These are phyloP conservation scores for Ophiostoma australiae DNA, from an alignment of 2,329 filamentous ascomycete genomes.

Conservation along the genomic window DNA sequence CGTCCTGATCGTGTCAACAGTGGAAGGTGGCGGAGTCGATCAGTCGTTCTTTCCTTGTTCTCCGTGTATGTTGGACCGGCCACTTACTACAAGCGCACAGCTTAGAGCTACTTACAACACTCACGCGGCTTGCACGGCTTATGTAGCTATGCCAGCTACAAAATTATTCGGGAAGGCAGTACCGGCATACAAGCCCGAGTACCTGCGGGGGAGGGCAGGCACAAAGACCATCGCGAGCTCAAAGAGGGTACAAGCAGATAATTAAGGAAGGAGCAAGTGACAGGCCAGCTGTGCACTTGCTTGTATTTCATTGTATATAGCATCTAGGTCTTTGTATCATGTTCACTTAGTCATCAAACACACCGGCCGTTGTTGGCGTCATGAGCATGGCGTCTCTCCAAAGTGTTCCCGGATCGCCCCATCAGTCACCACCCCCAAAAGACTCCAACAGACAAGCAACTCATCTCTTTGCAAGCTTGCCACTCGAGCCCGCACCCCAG, in stretches of 20 bases:
- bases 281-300: neutral
- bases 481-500: neutral
- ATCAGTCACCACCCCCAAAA: neutral
- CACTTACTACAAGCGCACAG: neutral
- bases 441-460: neutral
- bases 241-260: neutral
- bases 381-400: too few relatives aligned
- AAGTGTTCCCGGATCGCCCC: too few relatives aligned
- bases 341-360: neutral
- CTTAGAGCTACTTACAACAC: too few relatives aligned
- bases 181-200: neutral
- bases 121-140: neutral
- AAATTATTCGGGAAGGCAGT: neutral
- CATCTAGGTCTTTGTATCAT: neutral
- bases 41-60: neutral
- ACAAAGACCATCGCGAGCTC: neutral
- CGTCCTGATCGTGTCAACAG: neutral
- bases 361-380: neutral
- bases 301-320: slow-evolving; percentile 4
- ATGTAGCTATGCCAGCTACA: neutral
- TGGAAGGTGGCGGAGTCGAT: neutral
- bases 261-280: neutral
- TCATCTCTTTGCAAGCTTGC: neutral
- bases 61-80: neutral
- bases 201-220: neutral